These are phyloP conservation scores for Lasiodiplodia gonubiensis DNA, from an alignment of 2,329 filamentous ascomycete genomes.

Conservation along the genomic window DNA sequence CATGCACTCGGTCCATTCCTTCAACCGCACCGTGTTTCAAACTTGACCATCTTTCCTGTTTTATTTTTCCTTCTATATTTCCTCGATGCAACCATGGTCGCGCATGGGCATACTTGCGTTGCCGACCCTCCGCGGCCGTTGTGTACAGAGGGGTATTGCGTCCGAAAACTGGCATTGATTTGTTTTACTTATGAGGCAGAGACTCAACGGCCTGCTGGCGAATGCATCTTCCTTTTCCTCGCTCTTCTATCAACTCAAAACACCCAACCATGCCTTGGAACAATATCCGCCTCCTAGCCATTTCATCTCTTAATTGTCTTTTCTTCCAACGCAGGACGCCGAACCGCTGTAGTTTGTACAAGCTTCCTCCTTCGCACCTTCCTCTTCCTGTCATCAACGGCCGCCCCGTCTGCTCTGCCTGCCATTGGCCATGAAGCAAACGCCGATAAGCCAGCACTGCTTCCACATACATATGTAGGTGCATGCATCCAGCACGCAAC, in stretches of 20 bases:
- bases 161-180: too few species aligned
- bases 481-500: not conserved
- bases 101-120: not conserved
- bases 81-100: not conserved
- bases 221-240: not conserved
- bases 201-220: not conserved
- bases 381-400: not conserved
- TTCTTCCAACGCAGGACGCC: not conserved
- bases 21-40: not conserved
- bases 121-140: not conserved
- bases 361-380: not conserved
- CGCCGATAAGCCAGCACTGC: not conserved
- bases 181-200: not conserved
- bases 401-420: not conserved
- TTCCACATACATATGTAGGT: not conserved
- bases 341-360: not conserved
- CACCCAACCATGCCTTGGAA: not conserved
- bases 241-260: not conserved
- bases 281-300: not conserved
- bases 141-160: not conserved
- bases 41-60: not conserved
- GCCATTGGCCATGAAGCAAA: not conserved
- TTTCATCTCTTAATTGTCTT: not conserved
- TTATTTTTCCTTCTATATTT: not conserved
- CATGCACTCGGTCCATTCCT: not conserved